Evolutionary conservation across 1,284 basidiomycete species (phyloP).

Genomic region (Xerocomus minutiporus): DNA sequence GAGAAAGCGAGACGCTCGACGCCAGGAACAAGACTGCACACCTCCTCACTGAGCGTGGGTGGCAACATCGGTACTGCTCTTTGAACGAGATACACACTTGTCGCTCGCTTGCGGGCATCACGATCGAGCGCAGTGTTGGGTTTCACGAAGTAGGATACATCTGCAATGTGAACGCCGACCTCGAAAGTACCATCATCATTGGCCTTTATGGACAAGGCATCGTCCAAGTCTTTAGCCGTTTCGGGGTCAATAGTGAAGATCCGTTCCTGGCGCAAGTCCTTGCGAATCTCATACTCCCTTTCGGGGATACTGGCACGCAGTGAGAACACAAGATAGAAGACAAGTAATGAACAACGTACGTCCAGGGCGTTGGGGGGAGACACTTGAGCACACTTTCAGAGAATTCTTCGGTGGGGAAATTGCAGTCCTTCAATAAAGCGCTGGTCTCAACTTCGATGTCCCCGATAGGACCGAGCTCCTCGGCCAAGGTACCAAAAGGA

Average conservation of each 20-base stretch:
- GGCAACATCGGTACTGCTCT: conserved; percentile 96
- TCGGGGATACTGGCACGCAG: conserved; percentile 71
- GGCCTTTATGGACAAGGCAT: conserved; percentile 84
- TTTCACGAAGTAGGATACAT: conserved; percentile 95
- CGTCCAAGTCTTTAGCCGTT: conserved; percentile 89
- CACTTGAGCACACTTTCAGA: conserved; percentile 93
- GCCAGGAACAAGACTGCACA: conserved; percentile 87
- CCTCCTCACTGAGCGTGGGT: conserved; percentile 82
- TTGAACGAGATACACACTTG: conserved; percentile 95
- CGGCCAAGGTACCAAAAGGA: conserved; percentile 97
- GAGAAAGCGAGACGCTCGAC: conserved; percentile 90
- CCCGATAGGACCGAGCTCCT: conserved; percentile 97
- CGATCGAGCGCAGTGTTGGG: conserved; percentile 95
- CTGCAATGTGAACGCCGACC: conserved; percentile 91
- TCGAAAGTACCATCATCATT: conserved; percentile 91
- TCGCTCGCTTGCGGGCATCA: conserved; percentile 95
- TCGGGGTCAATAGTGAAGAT: conserved; percentile 94
- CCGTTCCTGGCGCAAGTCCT: conserved; percentile 80
- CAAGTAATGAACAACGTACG: conserved; percentile 47
- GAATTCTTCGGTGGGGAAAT: conserved; percentile 94
- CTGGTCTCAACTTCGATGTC: conserved; percentile 97
- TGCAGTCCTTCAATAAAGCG: conserved; percentile 96
- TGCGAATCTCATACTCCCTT: conserved; percentile 81
- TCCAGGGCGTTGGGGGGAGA: conserved; percentile 91
- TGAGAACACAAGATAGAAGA: conserved; percentile 7